A percentile compares a stretch with the other conserved stretches of the same genome.
phyloP scores from a whole-genome alignment of 495 filamentous ascomycete species.

The Tuber magnatum region DNA sequence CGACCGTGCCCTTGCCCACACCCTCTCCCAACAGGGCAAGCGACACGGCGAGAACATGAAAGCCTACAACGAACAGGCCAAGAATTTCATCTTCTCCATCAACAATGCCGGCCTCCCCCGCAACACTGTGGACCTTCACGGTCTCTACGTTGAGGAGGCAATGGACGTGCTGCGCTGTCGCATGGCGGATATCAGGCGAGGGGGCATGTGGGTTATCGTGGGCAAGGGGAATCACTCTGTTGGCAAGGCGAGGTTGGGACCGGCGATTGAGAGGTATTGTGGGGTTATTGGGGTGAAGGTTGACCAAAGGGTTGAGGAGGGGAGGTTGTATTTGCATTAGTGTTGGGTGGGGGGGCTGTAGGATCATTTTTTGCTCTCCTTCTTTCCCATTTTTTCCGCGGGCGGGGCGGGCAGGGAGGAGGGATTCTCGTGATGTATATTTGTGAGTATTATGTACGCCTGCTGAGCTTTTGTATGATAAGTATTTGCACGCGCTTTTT shows the following conservation, averaged over 20 bases:
- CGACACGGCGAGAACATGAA: conserved; percentile 68
- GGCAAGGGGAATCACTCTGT: conserved; percentile 84
- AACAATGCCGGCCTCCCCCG: conserved; percentile 61
- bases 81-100: conserved; percentile 83
- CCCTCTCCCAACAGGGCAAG: conserved; percentile 76
- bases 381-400: no score
- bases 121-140: conserved; percentile 88
- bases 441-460: no score
- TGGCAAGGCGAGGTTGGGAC: conserved; percentile 78
- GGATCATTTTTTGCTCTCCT: no score
- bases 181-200: conserved; percentile 66
- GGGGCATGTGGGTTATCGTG: conserved; percentile 79
- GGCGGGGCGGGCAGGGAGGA: no score
- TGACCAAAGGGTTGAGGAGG: not conserved
- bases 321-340: not conserved
- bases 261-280: conserved; percentile 76
- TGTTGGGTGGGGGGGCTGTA: not conserved
- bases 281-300: not conserved
- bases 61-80: conserved; percentile 75
- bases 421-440: no score
- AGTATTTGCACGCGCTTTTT: no score
- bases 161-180: conserved; percentile 76
- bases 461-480: no score
- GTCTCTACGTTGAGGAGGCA: conserved; percentile 86
- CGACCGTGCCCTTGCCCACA: conserved; percentile 68